Evolutionary conservation across 495 filamentous ascomycete genomes (phyloP), one percentile per base, ranked within the genome.

Genomic region (Penicillium crystallinum): DNA sequence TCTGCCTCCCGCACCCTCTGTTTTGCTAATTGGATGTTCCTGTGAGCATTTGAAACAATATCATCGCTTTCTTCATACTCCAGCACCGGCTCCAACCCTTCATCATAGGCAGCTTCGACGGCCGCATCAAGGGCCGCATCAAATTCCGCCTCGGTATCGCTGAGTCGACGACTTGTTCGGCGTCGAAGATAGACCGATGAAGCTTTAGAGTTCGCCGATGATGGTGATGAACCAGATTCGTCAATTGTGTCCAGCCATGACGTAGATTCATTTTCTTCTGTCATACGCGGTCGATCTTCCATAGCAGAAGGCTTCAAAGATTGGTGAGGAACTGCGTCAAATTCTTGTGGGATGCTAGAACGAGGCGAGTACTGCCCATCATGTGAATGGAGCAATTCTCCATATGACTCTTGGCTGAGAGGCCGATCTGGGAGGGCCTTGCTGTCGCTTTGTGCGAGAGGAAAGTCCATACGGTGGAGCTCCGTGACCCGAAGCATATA

Each of bases 201-300:
- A 6, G 84, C 81, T 46, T 87, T 75, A 0, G 91, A 95, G 65
- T 90, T 87, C 2, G 88, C 77, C n/a, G 89, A 95, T 3, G 89
- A 87, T 18, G 82, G 75, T 6, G 82, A 84, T 19, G 91, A 96
- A 29, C 86, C 90, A 8, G 91, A 96, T 64, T 98, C 93, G 67
- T 97, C 92, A 48, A 97, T 97, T 0, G 93, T 95, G 63, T 97
- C 91, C 8, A 98, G 71, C 93, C 93, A 98, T 6, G 91, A 96
- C 19, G 87, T 87, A 12, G 90, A 88, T 53, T 88, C 89, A 51
- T 87, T 89, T 27, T 77, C 82, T 37, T 55, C 82, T 42, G 22
- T 41, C 43, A 42, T 27, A 53, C 33, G 56, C 49, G 27, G 59
- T 63, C 10, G 59, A 65, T 66, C 53, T 53, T 59, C 50, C 46